Evolutionary conservation across 257 asterid species (phyloP).

Genomic region (Nicotiana paniculata): DNA sequence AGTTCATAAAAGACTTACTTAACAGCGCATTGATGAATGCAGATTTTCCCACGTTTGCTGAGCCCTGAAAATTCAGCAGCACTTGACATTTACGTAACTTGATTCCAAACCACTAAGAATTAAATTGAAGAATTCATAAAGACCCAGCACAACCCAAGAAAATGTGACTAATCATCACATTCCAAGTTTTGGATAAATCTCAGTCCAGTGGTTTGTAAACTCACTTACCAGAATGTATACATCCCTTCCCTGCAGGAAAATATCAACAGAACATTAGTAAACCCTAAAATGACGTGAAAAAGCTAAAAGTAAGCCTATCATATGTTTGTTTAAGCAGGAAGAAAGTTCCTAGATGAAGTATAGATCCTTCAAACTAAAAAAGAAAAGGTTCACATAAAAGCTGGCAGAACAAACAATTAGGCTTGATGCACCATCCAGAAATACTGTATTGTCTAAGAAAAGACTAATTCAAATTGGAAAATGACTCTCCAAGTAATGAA

Average conservation of each 20-base stretch:
- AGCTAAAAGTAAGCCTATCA: background rate
- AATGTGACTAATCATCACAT: background rate
- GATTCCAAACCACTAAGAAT: background rate
- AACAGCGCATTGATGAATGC: constrained; percentile 90
- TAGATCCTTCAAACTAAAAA: background rate
- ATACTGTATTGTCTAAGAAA: background rate
- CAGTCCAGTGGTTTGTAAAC: background rate
- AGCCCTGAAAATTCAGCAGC: constrained; percentile 57
- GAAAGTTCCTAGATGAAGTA: background rate
- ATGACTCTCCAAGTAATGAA: background rate
- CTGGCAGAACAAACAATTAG: background rate
- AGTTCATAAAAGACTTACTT: constrained; percentile 47
- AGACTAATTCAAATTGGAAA: background rate
- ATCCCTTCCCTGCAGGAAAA: constrained; percentile 82
- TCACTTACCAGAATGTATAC: constrained; percentile 83
- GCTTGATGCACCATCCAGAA: background rate
- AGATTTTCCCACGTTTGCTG: constrained; percentile 97
- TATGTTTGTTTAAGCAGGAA: background rate
- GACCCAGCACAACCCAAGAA: background rate
- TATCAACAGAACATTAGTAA: constrained; percentile 15
- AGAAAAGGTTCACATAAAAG: background rate
- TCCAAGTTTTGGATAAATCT: constrained; percentile 5
- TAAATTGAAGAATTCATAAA: background rate
- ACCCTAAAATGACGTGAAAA: constrained; percentile 6
- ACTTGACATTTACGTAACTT: background rate